These are phyloP conservation scores for Talaromyces borbonicus DNA, from an alignment of 495 filamentous ascomycete genomes.

Conservation along the genomic window DNA sequence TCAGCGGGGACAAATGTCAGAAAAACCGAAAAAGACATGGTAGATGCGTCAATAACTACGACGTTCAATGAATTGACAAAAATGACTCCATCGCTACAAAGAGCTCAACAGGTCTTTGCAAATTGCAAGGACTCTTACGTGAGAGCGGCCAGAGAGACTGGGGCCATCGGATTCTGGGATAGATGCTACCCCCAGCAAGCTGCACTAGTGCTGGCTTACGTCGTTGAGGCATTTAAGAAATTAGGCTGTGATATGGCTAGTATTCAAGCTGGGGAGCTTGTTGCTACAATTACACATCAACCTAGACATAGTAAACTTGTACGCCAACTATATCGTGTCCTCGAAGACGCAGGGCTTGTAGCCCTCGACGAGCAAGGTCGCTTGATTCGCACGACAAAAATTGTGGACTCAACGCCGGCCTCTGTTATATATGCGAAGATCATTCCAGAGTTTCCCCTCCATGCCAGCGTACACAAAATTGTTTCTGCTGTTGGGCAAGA, in stretches of 20 bases:
- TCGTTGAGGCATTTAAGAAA: constrained; percentile 13
- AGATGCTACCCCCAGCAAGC: constrained; percentile 10
- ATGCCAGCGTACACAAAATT: constrained; percentile 27
- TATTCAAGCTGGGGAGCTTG: not conserved
- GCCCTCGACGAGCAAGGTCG: constrained; percentile 20
- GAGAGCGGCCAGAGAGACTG: not conserved
- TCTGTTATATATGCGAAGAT: constrained; percentile 27
- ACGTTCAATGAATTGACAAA: no score
- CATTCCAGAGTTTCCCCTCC: constrained; percentile 24
- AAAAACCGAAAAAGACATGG: constrained; percentile 10
- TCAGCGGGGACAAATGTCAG: not conserved
- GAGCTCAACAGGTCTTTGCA: constrained; percentile 9
- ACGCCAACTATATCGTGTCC: constrained; percentile 19
- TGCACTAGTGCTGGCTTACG: constrained; percentile 16
- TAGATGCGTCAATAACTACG: no score
- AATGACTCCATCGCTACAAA: not conserved
- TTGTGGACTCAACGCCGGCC: constrained; percentile 19
- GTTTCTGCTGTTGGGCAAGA: constrained; percentile 31
- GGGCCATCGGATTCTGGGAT: constrained; percentile 10
- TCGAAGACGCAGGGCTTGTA: constrained; percentile 28
- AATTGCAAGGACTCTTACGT: constrained; percentile 7
- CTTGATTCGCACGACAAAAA: constrained; percentile 29
- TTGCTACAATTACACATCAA: constrained; percentile 9
- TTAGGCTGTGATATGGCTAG: constrained; percentile 10
- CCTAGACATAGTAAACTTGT: constrained; percentile 21